These are phyloP conservation scores for Pythium scleroteichum DNA, from an alignment of 352 stramenopile species.

Conservation along the genomic window DNA sequence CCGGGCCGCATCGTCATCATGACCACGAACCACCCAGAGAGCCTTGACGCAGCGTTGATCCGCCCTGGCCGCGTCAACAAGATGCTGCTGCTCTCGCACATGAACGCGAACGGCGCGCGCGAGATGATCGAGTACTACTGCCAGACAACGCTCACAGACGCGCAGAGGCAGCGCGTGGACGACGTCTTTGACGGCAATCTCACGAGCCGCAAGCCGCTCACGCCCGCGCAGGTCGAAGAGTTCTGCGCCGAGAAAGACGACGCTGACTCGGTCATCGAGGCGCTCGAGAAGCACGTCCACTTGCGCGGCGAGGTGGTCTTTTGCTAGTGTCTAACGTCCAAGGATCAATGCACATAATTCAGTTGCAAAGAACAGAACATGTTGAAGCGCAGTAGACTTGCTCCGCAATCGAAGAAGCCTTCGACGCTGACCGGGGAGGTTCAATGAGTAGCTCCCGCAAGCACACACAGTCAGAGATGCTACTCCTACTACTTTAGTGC, in stretches of 20 bases:
- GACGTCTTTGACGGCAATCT: slow-evolving; percentile 15
- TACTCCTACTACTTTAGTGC: too few relatives aligned
- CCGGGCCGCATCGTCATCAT: slow-evolving; percentile 84
- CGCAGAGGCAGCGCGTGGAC: slow-evolving; percentile 20
- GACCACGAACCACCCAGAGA: slow-evolving; percentile 90
- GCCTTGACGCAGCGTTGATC: slow-evolving; percentile 64
- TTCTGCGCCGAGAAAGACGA: slow-evolving; percentile 40
- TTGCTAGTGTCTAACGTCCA: neutral
- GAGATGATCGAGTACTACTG: slow-evolving; percentile 52
- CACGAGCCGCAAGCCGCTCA: slow-evolving; percentile 22
- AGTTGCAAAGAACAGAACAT: neutral
- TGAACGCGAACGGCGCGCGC: slow-evolving; percentile 25
- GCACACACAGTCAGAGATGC: too few relatives aligned
- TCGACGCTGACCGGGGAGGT: too few relatives aligned
- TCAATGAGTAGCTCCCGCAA: too few relatives aligned
- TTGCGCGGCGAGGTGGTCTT: slow-evolving; percentile 5
- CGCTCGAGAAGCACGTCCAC: slow-evolving; percentile 3
- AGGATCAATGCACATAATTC: neutral
- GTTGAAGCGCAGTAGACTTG: too few relatives aligned
- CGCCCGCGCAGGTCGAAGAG: slow-evolving; percentile 37
- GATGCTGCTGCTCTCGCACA: slow-evolving; percentile 51
- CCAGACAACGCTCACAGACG: slow-evolving; percentile 10
- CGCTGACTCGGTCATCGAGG: slow-evolving; percentile 23
- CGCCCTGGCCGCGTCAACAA: slow-evolving; percentile 60
- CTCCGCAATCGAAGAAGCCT: too few relatives aligned